Base-by-base conservation (phyloP, 2,329 filamentous ascomycete species). In the Immersiporthe knoxdaviesiana region DNA sequence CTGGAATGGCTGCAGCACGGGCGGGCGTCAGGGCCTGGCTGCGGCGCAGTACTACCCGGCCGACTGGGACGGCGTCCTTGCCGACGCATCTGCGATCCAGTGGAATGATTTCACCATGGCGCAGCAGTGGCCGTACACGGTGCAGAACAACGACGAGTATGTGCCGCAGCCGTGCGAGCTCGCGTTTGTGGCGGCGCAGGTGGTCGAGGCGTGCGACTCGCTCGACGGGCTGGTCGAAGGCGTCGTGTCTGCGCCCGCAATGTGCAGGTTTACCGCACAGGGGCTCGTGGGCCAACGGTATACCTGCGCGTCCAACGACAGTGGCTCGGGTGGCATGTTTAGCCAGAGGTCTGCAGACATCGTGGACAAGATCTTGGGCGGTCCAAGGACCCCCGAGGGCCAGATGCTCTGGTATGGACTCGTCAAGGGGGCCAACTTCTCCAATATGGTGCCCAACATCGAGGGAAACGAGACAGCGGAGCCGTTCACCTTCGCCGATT, bases 1-100 rank as follows among this genome's bases (percentile, higher is more conserved):
- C 56, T 66, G 64, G 64, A 39, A 60, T 14, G 54, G 64, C 18
- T 66, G 64, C 39, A 60, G 54, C 30, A 66, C 54, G 18, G 64
- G 64, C 32, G 64, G 64, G 41, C 56, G 64, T 18, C 64, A 66
- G 50, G 64, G 64, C 12, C 24, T 50, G 56, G 32, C 44, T 8
- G 37, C 60, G 47, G 58, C 65, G 12, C 24, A 30, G 21, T 52
- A 62, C 39, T 67, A 62, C 35, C 65, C 58, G 18, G 35, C 35
- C 14, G 30, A 61, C 30, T 67, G 60, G 21, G 65, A 67, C 18
- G 65, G 65, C 41, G 60, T 67, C 2, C 4, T 66, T 4, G 64
- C 64, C 37, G 54, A 66, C 2, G 64, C 64, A 24, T 54, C 54
- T 2, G 64, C 64, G 2, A 41, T 66, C 10, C 54, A 66, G 18